Conservation (phyloP, 1,284 basidiomycete genomes). For the Athelia sp. region DNA sequence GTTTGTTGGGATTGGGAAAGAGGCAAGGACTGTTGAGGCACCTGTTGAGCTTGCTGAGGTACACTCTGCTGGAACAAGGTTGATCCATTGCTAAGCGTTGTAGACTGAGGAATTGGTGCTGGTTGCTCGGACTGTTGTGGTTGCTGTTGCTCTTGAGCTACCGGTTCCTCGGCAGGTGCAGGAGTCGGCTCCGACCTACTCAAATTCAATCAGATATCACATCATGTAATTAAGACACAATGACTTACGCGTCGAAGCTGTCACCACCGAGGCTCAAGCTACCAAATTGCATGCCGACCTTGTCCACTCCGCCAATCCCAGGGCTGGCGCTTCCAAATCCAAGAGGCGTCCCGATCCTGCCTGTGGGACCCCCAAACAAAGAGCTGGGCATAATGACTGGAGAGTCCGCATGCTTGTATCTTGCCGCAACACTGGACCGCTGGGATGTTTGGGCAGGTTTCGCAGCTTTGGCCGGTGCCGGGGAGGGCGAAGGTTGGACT, state of each 20-base stretch:
- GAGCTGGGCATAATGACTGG: slow-evolving; percentile 70
- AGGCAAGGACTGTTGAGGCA: slow-evolving; percentile 21
- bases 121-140: slow-evolving; percentile 13
- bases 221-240: not conserved
- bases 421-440: slow-evolving; percentile 38
- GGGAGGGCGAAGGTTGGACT: slow-evolving; percentile 11
- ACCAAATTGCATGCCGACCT: slow-evolving; percentile 80
- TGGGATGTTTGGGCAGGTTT: slow-evolving; percentile 50
- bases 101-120: slow-evolving; percentile 22
- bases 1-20: slow-evolving; percentile 3
- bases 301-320: slow-evolving; percentile 45
- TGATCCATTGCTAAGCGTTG: slow-evolving; percentile 20
- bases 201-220: slow-evolving; percentile 8
- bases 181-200: slow-evolving; percentile 12
- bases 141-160: slow-evolving; percentile 24
- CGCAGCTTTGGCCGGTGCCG: slow-evolving; percentile 17
- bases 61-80: slow-evolving; percentile 34
- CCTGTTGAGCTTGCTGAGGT: slow-evolving; percentile 23
- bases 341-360: not conserved
- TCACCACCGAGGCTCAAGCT: slow-evolving; percentile 70
- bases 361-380: slow-evolving; percentile 35
- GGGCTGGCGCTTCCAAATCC: not conserved
- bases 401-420: slow-evolving; percentile 67
- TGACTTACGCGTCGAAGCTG: slow-evolving; percentile 47
- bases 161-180: slow-evolving; percentile 15